These are phyloP conservation scores for Aspergillus cavernicola DNA, from an alignment of 495 filamentous ascomycete species.

Conservation along the genomic window DNA sequence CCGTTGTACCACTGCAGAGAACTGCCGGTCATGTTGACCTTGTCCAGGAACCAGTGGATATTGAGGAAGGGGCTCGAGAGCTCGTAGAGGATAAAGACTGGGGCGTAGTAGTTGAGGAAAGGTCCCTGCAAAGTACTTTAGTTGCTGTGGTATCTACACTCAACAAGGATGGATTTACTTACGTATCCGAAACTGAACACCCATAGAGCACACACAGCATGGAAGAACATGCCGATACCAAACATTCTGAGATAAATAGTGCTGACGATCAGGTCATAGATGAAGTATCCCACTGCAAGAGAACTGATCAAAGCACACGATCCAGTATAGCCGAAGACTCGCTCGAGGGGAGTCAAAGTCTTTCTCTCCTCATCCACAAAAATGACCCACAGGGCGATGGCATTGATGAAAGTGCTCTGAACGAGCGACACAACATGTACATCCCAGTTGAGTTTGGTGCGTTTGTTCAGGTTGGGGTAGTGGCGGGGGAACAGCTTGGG, in stretches of 20 bases:
- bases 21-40: slow-evolving; percentile 89
- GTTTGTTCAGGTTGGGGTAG: slow-evolving; percentile 62
- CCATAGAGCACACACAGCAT: slow-evolving; percentile 77
- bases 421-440: slow-evolving; percentile 92
- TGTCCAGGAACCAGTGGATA: slow-evolving; percentile 99
- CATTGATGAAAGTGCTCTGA: slow-evolving; percentile 78
- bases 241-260: slow-evolving; percentile 70
- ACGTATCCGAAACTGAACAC: slow-evolving; percentile 94
- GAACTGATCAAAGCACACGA: slow-evolving; percentile 77
- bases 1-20: slow-evolving; percentile 82
- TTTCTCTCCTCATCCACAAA: slow-evolving; percentile 70
- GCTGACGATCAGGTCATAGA: slow-evolving; percentile 86
- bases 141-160: neutral
- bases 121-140: slow-evolving; percentile 57
- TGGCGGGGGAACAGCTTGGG: slow-evolving; percentile 60
- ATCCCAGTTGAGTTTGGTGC: slow-evolving; percentile 89
- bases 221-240: slow-evolving; percentile 82
- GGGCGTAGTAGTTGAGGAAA: slow-evolving; percentile 89
- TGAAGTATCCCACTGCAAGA: slow-evolving; percentile 88
- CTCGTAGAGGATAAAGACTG: slow-evolving; percentile 95
- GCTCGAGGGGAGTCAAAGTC: slow-evolving; percentile 65
- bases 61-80: slow-evolving; percentile 91
- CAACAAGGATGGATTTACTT: slow-evolving; percentile 37
- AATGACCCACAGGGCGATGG: slow-evolving; percentile 79
- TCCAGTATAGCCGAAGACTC: slow-evolving; percentile 90